Conservation (phyloP, 140 eudicot genomes). For the Ambrosia hybrid region DNA sequence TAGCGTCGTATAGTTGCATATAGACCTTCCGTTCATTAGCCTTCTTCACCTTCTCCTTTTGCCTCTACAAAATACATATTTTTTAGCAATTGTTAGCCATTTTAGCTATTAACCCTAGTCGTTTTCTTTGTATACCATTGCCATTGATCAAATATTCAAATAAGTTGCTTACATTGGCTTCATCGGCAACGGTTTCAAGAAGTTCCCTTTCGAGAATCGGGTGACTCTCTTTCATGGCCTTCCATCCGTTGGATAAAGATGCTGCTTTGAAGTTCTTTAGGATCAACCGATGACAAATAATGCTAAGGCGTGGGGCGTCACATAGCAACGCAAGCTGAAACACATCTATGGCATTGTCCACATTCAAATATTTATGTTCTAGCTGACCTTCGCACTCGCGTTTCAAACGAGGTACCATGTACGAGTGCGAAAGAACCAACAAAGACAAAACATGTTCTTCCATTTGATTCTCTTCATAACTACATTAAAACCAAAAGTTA, state of each 20-base stretch:
- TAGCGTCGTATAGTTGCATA: conserved; percentile 75
- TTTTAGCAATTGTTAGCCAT: too few species aligned
- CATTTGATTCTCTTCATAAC: conserved; percentile 77
- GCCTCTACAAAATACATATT: conserved; percentile 41
- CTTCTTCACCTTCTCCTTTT: conserved; percentile 55
- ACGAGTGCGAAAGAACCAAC: conserved; percentile 81
- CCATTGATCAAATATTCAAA: too few species aligned
- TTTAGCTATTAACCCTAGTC: not conserved
- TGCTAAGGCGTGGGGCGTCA: conserved; percentile 87
- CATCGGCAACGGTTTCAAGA: conserved; percentile 40
- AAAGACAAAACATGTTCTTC: conserved; percentile 61
- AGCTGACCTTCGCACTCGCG: conserved; percentile 62
- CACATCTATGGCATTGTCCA: conserved; percentile 69
- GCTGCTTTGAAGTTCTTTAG: conserved; percentile 60
- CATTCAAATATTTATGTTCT: conserved; percentile 53
- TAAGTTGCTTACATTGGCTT: conserved; percentile 52
- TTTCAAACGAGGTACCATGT: conserved; percentile 66
- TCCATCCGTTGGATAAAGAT: conserved; percentile 76
- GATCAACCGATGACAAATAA: conserved; percentile 73
- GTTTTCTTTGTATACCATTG: not conserved
- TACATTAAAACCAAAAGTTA: conserved; percentile 23
- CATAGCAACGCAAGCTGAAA: conserved; percentile 91
- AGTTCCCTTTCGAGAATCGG: conserved; percentile 76
- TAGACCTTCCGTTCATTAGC: conserved; percentile 60
- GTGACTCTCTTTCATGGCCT: conserved; percentile 80